A percentile compares a stretch with the other conserved stretches of the same genome.
These are phyloP conservation scores for Peronospora destructor DNA, from an alignment of 352 stramenopile species.

Conservation along the genomic window DNA sequence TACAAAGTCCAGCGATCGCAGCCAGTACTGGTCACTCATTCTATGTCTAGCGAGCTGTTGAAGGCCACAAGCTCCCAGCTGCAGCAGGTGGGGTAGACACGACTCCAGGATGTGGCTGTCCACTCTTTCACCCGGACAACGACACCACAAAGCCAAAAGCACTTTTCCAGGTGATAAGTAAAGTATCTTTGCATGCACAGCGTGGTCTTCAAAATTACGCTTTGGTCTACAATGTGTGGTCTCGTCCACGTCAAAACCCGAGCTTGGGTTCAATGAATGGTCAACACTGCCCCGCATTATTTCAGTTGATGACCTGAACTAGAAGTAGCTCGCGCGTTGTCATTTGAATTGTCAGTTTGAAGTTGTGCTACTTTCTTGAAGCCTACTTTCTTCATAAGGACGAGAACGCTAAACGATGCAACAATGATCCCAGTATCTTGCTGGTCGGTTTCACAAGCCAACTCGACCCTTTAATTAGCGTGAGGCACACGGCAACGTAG, in stretches of 20 bases:
- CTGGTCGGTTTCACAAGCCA: neutral
- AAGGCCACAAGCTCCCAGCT: conserved; percentile 3
- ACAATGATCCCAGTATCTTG: neutral
- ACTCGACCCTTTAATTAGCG: neutral
- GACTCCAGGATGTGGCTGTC: conserved; percentile 7
- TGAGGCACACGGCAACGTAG: conserved; percentile 11
- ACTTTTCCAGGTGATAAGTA: neutral
- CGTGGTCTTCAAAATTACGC: no score
- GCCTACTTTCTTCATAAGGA: conserved; percentile 1
- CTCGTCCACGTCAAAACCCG: no score
- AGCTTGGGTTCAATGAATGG: no score
- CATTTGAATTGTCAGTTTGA: no score
- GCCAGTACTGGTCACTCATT: conserved; percentile 7
- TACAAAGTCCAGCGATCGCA: conserved; percentile 18
- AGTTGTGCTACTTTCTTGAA: neutral
- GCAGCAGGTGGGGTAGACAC: neutral
- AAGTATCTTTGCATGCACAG: neutral
- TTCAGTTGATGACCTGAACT: neutral
- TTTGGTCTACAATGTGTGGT: no score
- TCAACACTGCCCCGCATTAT: no score
- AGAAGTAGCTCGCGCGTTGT: neutral
- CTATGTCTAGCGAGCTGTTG: conserved; percentile 6
- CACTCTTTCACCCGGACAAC: neutral
- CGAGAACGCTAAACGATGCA: neutral
- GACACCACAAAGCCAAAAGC: neutral